Base-by-base conservation (phyloP, 768 basidiomycete species). In the Pleurotus giganteus region DNA sequence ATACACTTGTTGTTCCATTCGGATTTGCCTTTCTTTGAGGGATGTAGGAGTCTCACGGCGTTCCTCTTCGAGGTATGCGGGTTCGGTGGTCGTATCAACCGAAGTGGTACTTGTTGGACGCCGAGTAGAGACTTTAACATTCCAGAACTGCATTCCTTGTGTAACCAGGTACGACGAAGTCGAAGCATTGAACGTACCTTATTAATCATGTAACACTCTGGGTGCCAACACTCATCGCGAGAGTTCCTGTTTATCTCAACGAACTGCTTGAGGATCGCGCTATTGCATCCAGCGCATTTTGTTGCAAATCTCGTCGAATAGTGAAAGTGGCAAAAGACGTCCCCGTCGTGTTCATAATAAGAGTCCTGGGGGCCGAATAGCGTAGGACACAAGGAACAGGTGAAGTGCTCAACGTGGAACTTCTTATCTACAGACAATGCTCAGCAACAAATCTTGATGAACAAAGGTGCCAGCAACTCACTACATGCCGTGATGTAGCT, bases 201-300 rank as follows among this genome's bases (percentile, higher is more conserved):
- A 73, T 98, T 96, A 61, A 99, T 98, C 96, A 98, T 98, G 71
- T 98, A 98, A 70, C 97, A 99, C 71, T 99, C 97, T 53, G 97
- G 97, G 79, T 99, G 97, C 96, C 97, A 99, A 66, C 96, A 98
- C 74, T 99, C 97, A 72, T 99, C 95, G 60, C 88, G 81, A 82
- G 91, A 92, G 72, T 98, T 98, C 57, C 97, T 84, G 66, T 99
- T 98, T 73, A 99, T 98, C 75, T 99, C 97, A 58, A 99, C 97
- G 65, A 98, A 99, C 71, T 99, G 97, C 74, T 99, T 99, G 61
- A 99, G 74, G 58, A 99, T 99, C 15, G 97, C 97, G 57, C 88
- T 97, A 62, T 85, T 91, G 72, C 97, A 99, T 4, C 97, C 97
- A 0, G 94, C 95, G 67, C 97, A 99, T 70, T 98, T 98, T 45